Conservation (phyloP, 768 basidiomycete genomes). For the Paxillus ammoniavirescens region DNA sequence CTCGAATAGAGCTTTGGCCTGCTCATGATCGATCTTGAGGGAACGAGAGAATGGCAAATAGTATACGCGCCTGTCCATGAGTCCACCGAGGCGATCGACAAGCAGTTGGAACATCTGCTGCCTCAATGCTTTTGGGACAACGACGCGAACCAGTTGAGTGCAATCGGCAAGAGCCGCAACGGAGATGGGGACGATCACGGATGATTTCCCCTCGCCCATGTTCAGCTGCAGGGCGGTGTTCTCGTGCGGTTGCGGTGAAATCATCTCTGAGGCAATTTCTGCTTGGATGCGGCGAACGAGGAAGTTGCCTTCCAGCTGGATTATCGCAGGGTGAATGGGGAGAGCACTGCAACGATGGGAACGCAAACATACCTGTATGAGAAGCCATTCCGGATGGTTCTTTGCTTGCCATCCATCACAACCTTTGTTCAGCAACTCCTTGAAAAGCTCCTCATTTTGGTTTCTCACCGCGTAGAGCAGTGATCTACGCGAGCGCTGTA, state of each 20-base stretch:
- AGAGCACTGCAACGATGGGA: not conserved
- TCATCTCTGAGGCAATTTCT: constrained; percentile 31
- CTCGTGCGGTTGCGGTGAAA: constrained; percentile 19
- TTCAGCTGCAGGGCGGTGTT: constrained; percentile 48
- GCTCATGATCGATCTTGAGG: constrained; percentile 19
- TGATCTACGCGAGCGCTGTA: constrained; percentile 37
- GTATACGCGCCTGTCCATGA: constrained; percentile 32
- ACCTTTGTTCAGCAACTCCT: constrained; percentile 16
- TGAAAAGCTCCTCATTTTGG: constrained; percentile 11
- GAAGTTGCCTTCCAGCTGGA: constrained; percentile 29
- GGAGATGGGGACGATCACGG: constrained; percentile 36
- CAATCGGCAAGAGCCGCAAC: constrained; percentile 26
- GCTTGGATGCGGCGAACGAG: constrained; percentile 28
- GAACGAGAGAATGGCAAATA: constrained; percentile 32
- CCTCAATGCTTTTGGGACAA: constrained; percentile 32
- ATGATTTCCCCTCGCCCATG: constrained; percentile 55
- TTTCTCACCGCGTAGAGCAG: constrained; percentile 15
- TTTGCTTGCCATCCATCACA: constrained; percentile 17
- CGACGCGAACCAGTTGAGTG: constrained; percentile 28
- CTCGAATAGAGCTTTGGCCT: constrained; percentile 6
- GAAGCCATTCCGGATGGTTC: constrained; percentile 16
- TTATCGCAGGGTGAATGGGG: not conserved
- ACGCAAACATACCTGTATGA: constrained; percentile 15
- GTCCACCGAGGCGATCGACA: constrained; percentile 27
- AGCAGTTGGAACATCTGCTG: constrained; percentile 34